phyloP scores from a whole-genome alignment of 495 filamentous ascomycete species.

The Penicillium canescens region DNA sequence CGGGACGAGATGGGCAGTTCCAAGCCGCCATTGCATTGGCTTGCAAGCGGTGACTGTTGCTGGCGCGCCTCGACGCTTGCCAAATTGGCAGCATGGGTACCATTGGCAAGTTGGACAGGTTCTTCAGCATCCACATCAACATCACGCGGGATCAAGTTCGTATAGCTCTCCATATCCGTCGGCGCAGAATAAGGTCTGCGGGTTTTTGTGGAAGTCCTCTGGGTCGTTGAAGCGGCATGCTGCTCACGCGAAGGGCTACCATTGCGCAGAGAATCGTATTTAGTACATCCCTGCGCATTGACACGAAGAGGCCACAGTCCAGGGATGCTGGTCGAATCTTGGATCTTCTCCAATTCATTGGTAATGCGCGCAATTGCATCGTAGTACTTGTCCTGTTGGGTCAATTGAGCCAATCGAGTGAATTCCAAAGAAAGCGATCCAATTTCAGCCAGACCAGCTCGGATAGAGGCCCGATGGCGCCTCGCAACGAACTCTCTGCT shows the following conservation, averaged over 20 bases:
- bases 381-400: slow-evolving; percentile 84
- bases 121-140: slow-evolving; percentile 19
- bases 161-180: slow-evolving; percentile 29
- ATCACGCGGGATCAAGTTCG: slow-evolving; percentile 21
- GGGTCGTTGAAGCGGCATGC: neutral
- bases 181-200: slow-evolving; percentile 20
- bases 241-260: slow-evolving; percentile 3
- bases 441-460: slow-evolving; percentile 76
- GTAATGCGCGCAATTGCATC: slow-evolving; percentile 94
- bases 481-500: slow-evolving; percentile 56
- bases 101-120: slow-evolving; percentile 29
- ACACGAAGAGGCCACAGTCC: slow-evolving; percentile 83
- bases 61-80: neutral
- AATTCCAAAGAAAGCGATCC: slow-evolving; percentile 94
- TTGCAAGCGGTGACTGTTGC: neutral
- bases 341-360: slow-evolving; percentile 77
- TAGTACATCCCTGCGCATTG: slow-evolving; percentile 73
- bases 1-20: slow-evolving; percentile 19
- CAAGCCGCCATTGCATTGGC: slow-evolving; percentile 33
- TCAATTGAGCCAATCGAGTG: slow-evolving; percentile 89
- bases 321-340: slow-evolving; percentile 70
- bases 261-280: slow-evolving; percentile 10
- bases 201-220: slow-evolving; percentile 1
- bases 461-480: slow-evolving; percentile 63
- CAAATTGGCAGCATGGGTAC: slow-evolving; percentile 6